Evolutionary conservation across 768 basidiomycete genomes (phyloP).

Genomic region (Russula vinacea): DNA sequence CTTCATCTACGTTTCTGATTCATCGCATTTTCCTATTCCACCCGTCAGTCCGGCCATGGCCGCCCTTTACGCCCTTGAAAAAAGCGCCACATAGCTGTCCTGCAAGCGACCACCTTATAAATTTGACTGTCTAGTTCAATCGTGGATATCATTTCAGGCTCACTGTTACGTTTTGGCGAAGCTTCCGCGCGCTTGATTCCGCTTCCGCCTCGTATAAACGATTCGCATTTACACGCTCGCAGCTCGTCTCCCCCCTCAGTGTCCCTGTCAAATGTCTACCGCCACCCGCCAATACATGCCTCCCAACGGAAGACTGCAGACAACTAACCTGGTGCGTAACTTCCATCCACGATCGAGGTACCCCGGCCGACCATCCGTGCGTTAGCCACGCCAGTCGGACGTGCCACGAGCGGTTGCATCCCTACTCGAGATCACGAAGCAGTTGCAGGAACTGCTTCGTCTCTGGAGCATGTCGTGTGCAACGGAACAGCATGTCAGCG

Average conservation of each 20-base stretch:
- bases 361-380: neutral
- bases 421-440: constrained; percentile 79
- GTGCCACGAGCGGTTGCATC: constrained; percentile 59
- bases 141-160: constrained; percentile 10
- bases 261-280: constrained; percentile 18
- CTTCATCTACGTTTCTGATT: constrained; percentile 8
- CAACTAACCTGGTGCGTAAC: constrained; percentile 22
- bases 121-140: constrained; percentile 5
- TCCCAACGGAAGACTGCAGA: constrained; percentile 27
- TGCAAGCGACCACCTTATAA: constrained; percentile 25
- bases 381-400: constrained; percentile 37
- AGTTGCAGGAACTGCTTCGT: constrained; percentile 67
- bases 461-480: constrained; percentile 64
- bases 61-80: constrained; percentile 13
- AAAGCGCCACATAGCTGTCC: constrained; percentile 7
- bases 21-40: constrained; percentile 1
- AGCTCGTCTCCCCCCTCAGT: neutral
- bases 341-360: neutral
- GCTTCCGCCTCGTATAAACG: constrained; percentile 15
- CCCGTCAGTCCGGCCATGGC: constrained; percentile 16
- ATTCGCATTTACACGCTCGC: neutral
- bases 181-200: constrained; percentile 12
- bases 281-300: constrained; percentile 24
- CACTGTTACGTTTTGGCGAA: constrained; percentile 20
- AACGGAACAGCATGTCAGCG: constrained; percentile 71